A percentile compares a stretch with the other conserved stretches of the same genome.
These are phyloP conservation scores for Cavenderia fasciculata DNA, from an alignment of 78 protist species.

Conservation along the genomic window DNA sequence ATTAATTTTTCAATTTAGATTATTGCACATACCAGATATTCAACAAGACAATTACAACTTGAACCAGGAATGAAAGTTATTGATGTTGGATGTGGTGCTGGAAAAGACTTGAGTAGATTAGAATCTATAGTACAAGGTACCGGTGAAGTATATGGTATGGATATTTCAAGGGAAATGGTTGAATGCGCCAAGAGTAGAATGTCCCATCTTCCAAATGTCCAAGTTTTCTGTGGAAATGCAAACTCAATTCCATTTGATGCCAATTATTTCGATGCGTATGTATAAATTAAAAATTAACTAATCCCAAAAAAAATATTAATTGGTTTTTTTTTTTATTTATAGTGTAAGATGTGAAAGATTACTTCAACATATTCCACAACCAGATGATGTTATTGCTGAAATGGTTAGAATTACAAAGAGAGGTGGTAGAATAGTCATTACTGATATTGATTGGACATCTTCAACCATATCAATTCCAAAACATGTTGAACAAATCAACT, in stretches of 20 bases:
- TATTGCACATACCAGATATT: conserved; percentile 51
- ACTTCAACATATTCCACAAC: conserved; percentile 55
- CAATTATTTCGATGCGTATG: conserved; percentile 62
- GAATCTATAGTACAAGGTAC: conserved; percentile 22
- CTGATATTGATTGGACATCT: conserved; percentile 55
- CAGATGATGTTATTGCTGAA: conserved; percentile 25
- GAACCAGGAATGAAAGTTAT: conserved; percentile 41
- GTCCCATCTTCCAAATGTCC: conserved; percentile 52
- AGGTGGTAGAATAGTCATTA: conserved; percentile 59
- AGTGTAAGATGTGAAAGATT: conserved; percentile 68
- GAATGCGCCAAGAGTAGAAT: conserved; percentile 73
- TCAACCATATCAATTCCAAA: conserved; percentile 45
- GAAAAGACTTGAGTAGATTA: conserved; percentile 56
- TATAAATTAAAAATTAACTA: not conserved
- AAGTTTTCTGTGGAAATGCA: conserved; percentile 54
- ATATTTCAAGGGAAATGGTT: conserved; percentile 54
- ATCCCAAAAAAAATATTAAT: not conserved
- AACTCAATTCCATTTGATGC: conserved; percentile 11
- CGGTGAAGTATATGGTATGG: conserved; percentile 54
- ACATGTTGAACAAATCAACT: conserved; percentile 27
- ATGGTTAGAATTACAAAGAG: conserved; percentile 51
- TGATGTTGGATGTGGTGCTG: conserved; percentile 74
- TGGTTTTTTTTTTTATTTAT: not conserved
- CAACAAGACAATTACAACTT: conserved; percentile 49
- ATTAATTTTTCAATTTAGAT: conserved; percentile 9